These are phyloP conservation scores for Biancaea sappan DNA, from an alignment of 306 rosid species.

Conservation along the genomic window DNA sequence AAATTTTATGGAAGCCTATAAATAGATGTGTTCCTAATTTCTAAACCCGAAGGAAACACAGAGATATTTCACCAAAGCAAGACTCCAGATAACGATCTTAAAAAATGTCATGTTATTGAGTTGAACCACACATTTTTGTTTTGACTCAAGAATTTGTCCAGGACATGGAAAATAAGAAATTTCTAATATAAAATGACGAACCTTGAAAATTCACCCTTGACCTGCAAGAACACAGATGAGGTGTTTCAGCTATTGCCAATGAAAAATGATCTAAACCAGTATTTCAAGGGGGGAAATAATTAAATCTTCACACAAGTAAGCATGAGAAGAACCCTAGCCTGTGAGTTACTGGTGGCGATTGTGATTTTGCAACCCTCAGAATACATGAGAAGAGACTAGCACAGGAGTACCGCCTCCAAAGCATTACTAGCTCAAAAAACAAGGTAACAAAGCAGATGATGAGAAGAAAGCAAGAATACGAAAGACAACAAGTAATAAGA, in stretches of 20 bases:
- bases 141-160: conserved; percentile 34
- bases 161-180: not conserved
- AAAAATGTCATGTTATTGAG: not conserved
- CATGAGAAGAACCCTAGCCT: conserved; percentile 41
- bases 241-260: conserved; percentile 5
- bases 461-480: too few relatives aligned
- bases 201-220: conserved; percentile 58
- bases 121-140: not conserved
- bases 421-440: conserved; percentile 31
- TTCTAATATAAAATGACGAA: conserved; percentile 26
- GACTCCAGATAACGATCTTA: not conserved
- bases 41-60: not conserved
- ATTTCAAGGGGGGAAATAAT: not conserved
- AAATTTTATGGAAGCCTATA: not conserved
- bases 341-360: conserved; percentile 36
- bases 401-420: conserved; percentile 47
- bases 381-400: conserved; percentile 31
- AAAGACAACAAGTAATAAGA: too few relatives aligned
- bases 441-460: too few relatives aligned
- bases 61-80: conserved; percentile 1
- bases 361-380: conserved; percentile 38
- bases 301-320: conserved; percentile 5
- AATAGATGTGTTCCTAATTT: not conserved
- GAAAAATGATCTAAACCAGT: conserved; percentile 12
- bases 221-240: conserved; percentile 29